These are phyloP conservation scores for Paramarasmius palmivorus DNA, from an alignment of 1,284 basidiomycete genomes.

Conservation along the genomic window DNA sequence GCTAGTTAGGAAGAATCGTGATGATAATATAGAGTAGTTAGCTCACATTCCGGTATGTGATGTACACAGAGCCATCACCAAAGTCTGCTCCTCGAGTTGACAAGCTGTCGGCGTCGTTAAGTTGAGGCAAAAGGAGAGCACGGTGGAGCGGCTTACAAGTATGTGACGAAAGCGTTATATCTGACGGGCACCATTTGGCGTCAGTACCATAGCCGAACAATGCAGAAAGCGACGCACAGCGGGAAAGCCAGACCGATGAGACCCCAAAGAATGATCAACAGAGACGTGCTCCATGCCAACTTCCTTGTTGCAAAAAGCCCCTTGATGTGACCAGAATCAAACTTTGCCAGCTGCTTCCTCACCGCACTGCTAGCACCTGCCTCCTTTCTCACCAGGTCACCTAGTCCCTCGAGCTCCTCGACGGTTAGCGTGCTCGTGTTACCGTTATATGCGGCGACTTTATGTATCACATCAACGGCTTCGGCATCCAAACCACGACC, in stretches of 20 bases:
- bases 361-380: slow-evolving; percentile 33
- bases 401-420: slow-evolving; percentile 39
- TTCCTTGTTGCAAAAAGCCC: slow-evolving; percentile 64
- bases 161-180: slow-evolving; percentile 66
- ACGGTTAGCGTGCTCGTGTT: slow-evolving; percentile 44
- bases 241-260: slow-evolving; percentile 77
- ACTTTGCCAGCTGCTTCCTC: slow-evolving; percentile 40
- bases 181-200: slow-evolving; percentile 19
- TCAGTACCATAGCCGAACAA: background rate
- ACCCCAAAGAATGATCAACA: slow-evolving; percentile 68
- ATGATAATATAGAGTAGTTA: background rate
- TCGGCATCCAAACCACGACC: slow-evolving; percentile 68
- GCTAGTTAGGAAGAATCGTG: background rate
- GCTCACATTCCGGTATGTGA: slow-evolving; percentile 67
- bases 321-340: slow-evolving; percentile 50
- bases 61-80: slow-evolving; percentile 62
- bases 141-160: slow-evolving; percentile 47
- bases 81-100: slow-evolving; percentile 61
- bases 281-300: slow-evolving; percentile 59
- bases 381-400: slow-evolving; percentile 12
- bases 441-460: slow-evolving; percentile 72
- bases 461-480: slow-evolving; percentile 71
- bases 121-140: background rate
- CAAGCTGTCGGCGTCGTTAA: slow-evolving; percentile 38
- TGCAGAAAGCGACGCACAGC: slow-evolving; percentile 33